These are phyloP conservation scores for Podaxis rugospora DNA, from an alignment of 768 basidiomycete species.

Conservation along the genomic window DNA sequence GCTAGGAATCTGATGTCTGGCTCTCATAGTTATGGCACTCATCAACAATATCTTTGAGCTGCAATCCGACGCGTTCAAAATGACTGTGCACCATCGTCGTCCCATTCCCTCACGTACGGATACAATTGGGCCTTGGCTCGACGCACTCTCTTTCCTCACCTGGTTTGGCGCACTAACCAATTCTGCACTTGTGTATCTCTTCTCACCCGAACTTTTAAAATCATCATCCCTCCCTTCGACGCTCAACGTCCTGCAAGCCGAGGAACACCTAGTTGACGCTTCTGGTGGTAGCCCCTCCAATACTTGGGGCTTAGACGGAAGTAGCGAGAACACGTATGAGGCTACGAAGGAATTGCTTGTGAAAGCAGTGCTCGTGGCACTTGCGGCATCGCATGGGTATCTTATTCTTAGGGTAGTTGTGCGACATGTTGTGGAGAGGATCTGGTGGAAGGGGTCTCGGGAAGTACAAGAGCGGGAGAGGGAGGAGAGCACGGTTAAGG, in stretches of 20 bases:
- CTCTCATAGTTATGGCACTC: slow-evolving; percentile 62
- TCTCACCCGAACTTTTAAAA: slow-evolving; percentile 35
- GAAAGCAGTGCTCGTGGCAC: slow-evolving; percentile 67
- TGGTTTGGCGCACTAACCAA: slow-evolving; percentile 90
- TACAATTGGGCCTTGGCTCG: slow-evolving; percentile 93
- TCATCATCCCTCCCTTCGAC: slow-evolving; percentile 10
- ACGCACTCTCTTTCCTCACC: slow-evolving; percentile 79
- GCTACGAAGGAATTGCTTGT: slow-evolving; percentile 50
- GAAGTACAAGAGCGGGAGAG: slow-evolving; percentile 58
- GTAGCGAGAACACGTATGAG: slow-evolving; percentile 19
- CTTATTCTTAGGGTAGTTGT: slow-evolving; percentile 59
- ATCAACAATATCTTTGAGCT: slow-evolving; percentile 92
- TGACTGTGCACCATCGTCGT: slow-evolving; percentile 77
- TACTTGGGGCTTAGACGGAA: slow-evolving; percentile 20
- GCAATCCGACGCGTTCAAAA: slow-evolving; percentile 93
- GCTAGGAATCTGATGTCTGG: not conserved
- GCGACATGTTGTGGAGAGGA: slow-evolving; percentile 64
- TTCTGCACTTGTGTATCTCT: slow-evolving; percentile 87
- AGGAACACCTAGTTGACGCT: slow-evolving; percentile 19
- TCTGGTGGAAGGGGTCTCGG: slow-evolving; percentile 71
- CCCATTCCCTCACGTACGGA: slow-evolving; percentile 87
- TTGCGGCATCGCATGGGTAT: slow-evolving; percentile 86
- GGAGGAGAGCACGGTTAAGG: slow-evolving; percentile 46
- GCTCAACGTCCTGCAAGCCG: slow-evolving; percentile 17
- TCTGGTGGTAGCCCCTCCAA: slow-evolving; percentile 10